Conservation (phyloP, 1,284 basidiomycete species). For the Gomphus bonarii region DNA sequence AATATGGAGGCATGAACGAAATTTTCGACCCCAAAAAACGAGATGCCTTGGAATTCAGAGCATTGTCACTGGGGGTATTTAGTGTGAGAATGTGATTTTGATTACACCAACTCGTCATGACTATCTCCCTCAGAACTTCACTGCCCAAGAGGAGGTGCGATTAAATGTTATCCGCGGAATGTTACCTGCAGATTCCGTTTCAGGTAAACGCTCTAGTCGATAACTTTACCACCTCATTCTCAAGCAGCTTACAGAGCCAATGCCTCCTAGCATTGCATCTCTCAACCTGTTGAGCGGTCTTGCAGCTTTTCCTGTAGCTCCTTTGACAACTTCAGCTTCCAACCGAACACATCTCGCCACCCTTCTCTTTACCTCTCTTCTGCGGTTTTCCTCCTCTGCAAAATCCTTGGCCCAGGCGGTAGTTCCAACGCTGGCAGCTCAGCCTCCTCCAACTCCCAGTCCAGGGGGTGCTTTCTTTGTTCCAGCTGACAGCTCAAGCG, state of each 20-base stretch:
- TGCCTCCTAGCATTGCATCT: conserved; percentile 47
- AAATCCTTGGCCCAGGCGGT: conserved; percentile 71
- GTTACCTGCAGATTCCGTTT: conserved; percentile 36
- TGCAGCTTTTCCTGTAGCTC: conserved; percentile 40
- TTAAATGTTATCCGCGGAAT: conserved; percentile 58
- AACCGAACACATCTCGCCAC: conserved; percentile 59
- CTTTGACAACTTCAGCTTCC: conserved; percentile 40
- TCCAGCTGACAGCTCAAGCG: conserved; percentile 45
- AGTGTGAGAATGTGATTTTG: conserved; percentile 36
- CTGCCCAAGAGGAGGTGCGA: conserved; percentile 55
- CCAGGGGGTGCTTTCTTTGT: conserved; percentile 52
- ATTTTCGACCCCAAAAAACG: conserved; percentile 34
- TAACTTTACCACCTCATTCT: neutral
- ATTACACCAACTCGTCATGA: neutral
- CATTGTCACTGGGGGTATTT: conserved; percentile 56
- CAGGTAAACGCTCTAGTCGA: neutral
- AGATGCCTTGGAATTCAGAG: conserved; percentile 55
- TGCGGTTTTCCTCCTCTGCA: conserved; percentile 45
- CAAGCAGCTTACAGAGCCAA: conserved; percentile 23
- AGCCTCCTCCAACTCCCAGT: conserved; percentile 22
- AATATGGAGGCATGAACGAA: conserved; percentile 59
- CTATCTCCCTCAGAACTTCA: conserved; percentile 47
- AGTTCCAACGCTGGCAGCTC: conserved; percentile 35
- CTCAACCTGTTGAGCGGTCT: conserved; percentile 40
- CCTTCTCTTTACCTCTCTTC: conserved; percentile 60